phyloP scores from a whole-genome alignment of 352 stramenopile genomes.

The Aphanomyces cochlioides region DNA sequence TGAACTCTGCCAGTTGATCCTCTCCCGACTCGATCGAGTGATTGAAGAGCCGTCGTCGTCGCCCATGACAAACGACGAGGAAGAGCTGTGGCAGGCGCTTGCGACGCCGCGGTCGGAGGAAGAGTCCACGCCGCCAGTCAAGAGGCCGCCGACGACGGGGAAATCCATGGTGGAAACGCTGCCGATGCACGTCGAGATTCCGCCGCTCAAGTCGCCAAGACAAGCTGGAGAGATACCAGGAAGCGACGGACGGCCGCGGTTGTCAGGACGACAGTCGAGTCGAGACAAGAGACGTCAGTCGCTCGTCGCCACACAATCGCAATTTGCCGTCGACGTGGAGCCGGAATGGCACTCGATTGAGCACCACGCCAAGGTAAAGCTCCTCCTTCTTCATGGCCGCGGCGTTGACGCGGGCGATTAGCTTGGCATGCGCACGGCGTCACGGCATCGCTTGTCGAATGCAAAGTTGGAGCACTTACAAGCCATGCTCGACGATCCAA shows the following conservation, averaged over 20 bases:
- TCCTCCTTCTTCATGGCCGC: too few relatives aligned
- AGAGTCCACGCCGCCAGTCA: not conserved
- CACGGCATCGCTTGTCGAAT: constrained; percentile 3
- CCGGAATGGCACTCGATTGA: constrained; percentile 12
- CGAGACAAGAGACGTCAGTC: not conserved
- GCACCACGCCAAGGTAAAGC: not conserved
- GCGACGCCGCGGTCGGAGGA: not conserved
- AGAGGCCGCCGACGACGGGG: not conserved
- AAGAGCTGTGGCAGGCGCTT: constrained; percentile 7
- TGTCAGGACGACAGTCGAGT: too few relatives aligned
- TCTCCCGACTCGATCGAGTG: constrained; percentile 55
- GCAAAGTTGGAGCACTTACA: constrained; percentile 4
- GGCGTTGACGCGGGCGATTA: too few relatives aligned
- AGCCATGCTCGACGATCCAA: not conserved
- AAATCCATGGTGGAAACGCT: not conserved
- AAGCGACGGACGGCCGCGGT: too few relatives aligned
- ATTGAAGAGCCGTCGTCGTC: constrained; percentile 31
- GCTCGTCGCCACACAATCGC: constrained; percentile 5
- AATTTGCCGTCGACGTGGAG: constrained; percentile 4
- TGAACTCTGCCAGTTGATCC: constrained; percentile 56
- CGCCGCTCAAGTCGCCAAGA: too few relatives aligned
- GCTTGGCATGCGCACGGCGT: not conserved
- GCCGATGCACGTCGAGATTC: too few relatives aligned
- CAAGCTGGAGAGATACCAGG: too few relatives aligned
- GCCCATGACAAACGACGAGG: constrained; percentile 14